phyloP scores from a whole-genome alignment of 345 rosid species.

The Carallia pectinifolia region DNA sequence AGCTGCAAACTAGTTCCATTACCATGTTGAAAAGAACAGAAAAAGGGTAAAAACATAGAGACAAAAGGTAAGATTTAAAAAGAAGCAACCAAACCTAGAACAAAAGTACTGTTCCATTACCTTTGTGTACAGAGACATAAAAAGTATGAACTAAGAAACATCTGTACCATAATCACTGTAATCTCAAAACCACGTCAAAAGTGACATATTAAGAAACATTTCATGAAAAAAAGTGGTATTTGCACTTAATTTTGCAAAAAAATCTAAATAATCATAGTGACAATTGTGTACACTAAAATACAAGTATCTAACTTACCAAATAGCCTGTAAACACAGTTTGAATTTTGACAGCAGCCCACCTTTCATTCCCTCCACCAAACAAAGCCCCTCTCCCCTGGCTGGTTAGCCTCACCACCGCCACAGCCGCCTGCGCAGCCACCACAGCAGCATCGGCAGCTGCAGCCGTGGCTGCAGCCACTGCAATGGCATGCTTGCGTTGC shows the following conservation, averaged over 20 bases:
- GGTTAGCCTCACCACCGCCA: conserved; percentile 30
- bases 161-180: conserved; percentile 1
- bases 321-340: conserved; percentile 31
- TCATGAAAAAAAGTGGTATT: not conserved
- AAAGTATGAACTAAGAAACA: not conserved
- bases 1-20: not conserved
- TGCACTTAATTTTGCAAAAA: not conserved
- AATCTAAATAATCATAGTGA: not conserved
- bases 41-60: not conserved
- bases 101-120: conserved; percentile 15
- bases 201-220: conserved; percentile 1
- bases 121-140: not conserved
- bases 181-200: conserved; percentile 2
- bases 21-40: not conserved
- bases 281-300: not conserved
- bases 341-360: conserved; percentile 26
- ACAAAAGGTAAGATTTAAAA: not conserved
- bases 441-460: conserved; percentile 34
- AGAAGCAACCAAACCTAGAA: not conserved
- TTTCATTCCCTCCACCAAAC: conserved; percentile 25
- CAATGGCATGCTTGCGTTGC: conserved; percentile 35
- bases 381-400: conserved; percentile 26
- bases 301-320: conserved; percentile 17
- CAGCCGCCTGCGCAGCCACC: conserved; percentile 32
- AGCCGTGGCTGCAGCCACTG: conserved; percentile 36